phyloP scores from a whole-genome alignment of 2,329 filamentous ascomycete species.

The Penicillium sp. region DNA sequence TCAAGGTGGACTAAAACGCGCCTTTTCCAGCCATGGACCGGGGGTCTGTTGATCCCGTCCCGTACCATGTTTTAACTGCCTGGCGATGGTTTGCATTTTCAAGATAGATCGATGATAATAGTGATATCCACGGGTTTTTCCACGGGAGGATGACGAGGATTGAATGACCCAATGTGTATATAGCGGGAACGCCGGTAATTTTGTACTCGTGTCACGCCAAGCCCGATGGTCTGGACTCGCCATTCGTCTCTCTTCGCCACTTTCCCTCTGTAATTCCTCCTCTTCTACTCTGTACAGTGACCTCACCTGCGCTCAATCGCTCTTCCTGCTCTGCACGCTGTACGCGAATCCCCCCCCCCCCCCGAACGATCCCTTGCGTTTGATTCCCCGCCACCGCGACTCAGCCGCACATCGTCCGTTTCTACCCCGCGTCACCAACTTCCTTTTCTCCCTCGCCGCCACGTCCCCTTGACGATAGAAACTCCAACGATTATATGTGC shows the following conservation, averaged over 20 bases:
- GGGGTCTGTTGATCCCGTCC: slow-evolving; percentile 2
- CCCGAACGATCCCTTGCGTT: background rate
- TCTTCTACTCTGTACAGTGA: background rate
- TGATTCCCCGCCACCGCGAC: slow-evolving; percentile 1
- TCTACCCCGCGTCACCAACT: slow-evolving; percentile 22
- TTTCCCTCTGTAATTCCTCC: background rate
- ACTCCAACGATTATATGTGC: slow-evolving; percentile 5
- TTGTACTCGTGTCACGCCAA: slow-evolving; percentile 19
- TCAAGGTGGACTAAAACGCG: slow-evolving; percentile 83
- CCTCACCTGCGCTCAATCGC: background rate
- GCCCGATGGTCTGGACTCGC: slow-evolving; percentile 22
- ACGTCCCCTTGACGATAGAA: slow-evolving; percentile 6
- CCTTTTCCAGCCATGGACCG: background rate
- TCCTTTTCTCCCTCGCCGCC: slow-evolving; percentile 7
- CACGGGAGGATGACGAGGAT: background rate
- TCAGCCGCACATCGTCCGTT: slow-evolving; percentile 22
- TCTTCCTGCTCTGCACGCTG: background rate
- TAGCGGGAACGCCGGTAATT: background rate
- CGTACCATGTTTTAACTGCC: slow-evolving; percentile 6
- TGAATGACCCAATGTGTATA: background rate
- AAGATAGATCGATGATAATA: slow-evolving; percentile 4
- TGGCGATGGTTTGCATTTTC: slow-evolving; percentile 4
- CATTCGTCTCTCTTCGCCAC: slow-evolving; percentile 4
- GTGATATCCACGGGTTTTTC: background rate
- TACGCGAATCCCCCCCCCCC: background rate